Base-by-base conservation (phyloP, 768 basidiomycete genomes). In the Solioccasus polychromus region DNA sequence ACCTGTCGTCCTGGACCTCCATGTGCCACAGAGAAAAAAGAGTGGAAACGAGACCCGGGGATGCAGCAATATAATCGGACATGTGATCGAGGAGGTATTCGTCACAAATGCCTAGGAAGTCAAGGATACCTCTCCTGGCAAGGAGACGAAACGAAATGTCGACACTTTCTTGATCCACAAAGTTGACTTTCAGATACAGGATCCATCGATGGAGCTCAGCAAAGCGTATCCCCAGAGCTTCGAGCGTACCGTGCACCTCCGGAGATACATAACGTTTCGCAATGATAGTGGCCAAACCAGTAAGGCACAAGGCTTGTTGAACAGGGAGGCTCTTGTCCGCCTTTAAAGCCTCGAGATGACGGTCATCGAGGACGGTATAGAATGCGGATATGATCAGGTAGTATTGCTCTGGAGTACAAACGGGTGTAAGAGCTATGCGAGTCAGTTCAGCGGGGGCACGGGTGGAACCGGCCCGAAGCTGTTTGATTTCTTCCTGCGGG, bases 1-100 rank as follows among this genome's bases (percentile, higher is more conserved):
- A 66, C 29, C 51, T 45, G 26, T 18, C 26, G 18, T 62, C 57
- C 22, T 41, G 40, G n/a, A 39, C 42, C 40, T 62, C 64, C 39
- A 64, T 15, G 22, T 39, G 52, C 64, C 64, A 66, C 25, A 64
- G 14, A n/a, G 61, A 50, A 37, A 66, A 52, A 10, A 66, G 35
- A 18, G 52, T 50, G 37, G 52, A 5, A 8, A 53, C 12, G 35
- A 62, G 51, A 14, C 46, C 60, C 1, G 52, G 51, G 25, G 56
- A 57, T 8, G 42, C 20, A 11, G 55, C 39, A 24, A 64, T 35
- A 15, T 29, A 18, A 20, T 57, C 45, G n/a, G 62, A 55, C 48
- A 46, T 24, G 22, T 59, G 39, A 28, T 23, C 35, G 17, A 64
- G 57, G 40, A 41, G 30, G 19, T 39, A 11, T 28, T 49, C 42